Evolutionary conservation across 2,329 filamentous ascomycete species (phyloP), one percentile per base, ranked within the genome.

Genomic region (Neopestalotiopsis clavispora): DNA sequence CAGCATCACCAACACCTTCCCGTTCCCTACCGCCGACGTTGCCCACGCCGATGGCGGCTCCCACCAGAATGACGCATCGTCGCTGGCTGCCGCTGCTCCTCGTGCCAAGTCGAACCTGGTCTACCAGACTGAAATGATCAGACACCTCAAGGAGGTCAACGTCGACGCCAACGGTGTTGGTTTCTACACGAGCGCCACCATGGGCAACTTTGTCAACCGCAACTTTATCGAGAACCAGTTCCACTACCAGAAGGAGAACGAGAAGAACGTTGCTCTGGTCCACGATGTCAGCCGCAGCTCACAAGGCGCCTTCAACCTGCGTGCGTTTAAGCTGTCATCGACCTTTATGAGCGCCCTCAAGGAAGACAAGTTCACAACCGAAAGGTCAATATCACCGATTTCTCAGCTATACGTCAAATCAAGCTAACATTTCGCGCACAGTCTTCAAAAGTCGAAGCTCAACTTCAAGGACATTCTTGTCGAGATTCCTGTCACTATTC

Each of bases 181-280:
- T 77, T 99, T 95, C 95, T 99, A 99, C 85, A 98, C 94, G 69
- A 98, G 94, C 85, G 94, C 95, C 72, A 97, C 94, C 82, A 97
- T 99, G 93, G 96, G 96, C 82, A 98, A 97, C 87, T 98, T 98
- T 76, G 88, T 98, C 86, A 98, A 95, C 86, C 82, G 92, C 79
- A 93, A 92, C 86, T 95, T 97, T 79, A 93, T 99, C 82, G 96
- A 99, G 88, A 99, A 98, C 86, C 95, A 98, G 83, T 94, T 91
- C 84, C 93, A 95, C 85, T 98, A 97, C 86, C 96, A 99, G 86
- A 96, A 94, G 82, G 94, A 97, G 76, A 97, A 97, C 80, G 94
- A 96, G 83, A 87, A 89, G 81, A 94, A 93, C 6, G 90, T 98
- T 59, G 94, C 94, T 62, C 87, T 99, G 68, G 94, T 99, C 49